Evolutionary conservation across 2,329 filamentous ascomycete species (phyloP).

Genomic region (Rhinocladiella mackenziei): DNA sequence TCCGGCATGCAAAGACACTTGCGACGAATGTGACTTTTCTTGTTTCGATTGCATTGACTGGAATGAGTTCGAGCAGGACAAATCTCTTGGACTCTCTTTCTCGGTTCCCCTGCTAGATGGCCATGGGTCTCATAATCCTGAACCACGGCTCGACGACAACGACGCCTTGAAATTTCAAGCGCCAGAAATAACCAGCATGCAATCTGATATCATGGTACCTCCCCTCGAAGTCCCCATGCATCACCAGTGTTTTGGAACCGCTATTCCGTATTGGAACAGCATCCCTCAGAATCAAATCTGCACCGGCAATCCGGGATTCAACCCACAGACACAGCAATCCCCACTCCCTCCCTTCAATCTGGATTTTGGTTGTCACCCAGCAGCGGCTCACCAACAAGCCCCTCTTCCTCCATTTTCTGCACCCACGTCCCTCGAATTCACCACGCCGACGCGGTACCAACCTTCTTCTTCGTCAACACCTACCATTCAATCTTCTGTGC

Average conservation of each 20-base stretch:
- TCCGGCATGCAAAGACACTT: constrained; percentile 22
- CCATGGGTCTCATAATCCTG: constrained; percentile 1
- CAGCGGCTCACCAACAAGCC: constrained; percentile 20
- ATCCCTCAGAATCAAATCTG: constrained; percentile 18
- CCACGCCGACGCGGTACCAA: too few relatives aligned
- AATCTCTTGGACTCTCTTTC: constrained; percentile 24
- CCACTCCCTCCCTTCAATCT: constrained; percentile 19
- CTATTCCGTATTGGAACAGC: constrained; percentile 18
- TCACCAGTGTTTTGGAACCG: constrained; percentile 23
- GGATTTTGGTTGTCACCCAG: constrained; percentile 26
- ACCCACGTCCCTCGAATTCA: too few relatives aligned
- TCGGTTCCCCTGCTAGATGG: constrained; percentile 20
- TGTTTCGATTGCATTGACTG: constrained; percentile 29
- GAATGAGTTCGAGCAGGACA: constrained; percentile 27
- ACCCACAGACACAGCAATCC: constrained; percentile 16
- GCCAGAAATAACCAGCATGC: constrained; percentile 2
- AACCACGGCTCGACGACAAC: constrained; percentile 10
- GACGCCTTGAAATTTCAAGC: constrained; percentile 5
- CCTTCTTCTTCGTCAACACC: too few relatives aligned
- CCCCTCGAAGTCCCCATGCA: constrained; percentile 27
- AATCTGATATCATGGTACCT: constrained; percentile 9
- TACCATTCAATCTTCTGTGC: background rate
- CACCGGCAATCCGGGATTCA: constrained; percentile 10
- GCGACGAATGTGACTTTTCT: constrained; percentile 27
- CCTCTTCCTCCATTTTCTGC: background rate